Percentiles rank a stretch among this genome's conserved stretches.
These are phyloP conservation scores for Yamadazyma laniorum DNA, from an alignment of 805 yeast genomes.

Conservation along the genomic window DNA sequence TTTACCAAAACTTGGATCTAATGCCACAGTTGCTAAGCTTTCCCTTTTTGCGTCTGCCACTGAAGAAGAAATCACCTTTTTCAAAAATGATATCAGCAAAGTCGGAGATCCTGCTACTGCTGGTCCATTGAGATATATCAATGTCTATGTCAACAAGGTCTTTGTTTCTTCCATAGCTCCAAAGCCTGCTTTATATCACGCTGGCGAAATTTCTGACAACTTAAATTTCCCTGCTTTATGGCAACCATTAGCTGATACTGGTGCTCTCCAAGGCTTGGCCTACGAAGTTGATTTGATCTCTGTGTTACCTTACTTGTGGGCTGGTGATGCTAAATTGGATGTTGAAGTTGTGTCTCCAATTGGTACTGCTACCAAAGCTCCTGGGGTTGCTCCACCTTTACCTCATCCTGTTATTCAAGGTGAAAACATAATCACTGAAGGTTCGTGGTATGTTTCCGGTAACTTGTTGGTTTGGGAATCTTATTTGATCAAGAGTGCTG, in stretches of 20 bases:
- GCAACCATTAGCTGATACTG: constrained; percentile 26
- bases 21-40: constrained; percentile 21
- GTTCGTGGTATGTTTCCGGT: constrained; percentile 25
- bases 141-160: constrained; percentile 21
- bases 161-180: constrained; percentile 25
- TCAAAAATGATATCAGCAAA: constrained; percentile 15
- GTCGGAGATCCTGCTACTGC: constrained; percentile 11
- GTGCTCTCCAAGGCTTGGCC: constrained; percentile 24
- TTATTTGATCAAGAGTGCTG: constrained; percentile 12
- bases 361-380: constrained; percentile 14
- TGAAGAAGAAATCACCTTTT: constrained; percentile 23
- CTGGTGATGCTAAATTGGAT: constrained; percentile 18
- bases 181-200: constrained; percentile 27
- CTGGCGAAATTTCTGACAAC: constrained; percentile 19
- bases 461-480: constrained; percentile 27
- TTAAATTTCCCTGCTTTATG: constrained; percentile 16
- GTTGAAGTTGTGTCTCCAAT: constrained; percentile 27
- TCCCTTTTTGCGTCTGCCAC: constrained; percentile 26
- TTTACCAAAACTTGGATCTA: constrained; percentile 20
- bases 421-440: constrained; percentile 15
- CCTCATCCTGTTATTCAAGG: constrained; percentile 19
- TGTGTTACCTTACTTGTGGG: constrained; percentile 28
- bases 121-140: constrained; percentile 27
- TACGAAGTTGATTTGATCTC: constrained; percentile 26
- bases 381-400: constrained; percentile 13